Evolutionary conservation across 495 filamentous ascomycete genomes (phyloP).

Genomic region (Neurospora hispaniola): DNA sequence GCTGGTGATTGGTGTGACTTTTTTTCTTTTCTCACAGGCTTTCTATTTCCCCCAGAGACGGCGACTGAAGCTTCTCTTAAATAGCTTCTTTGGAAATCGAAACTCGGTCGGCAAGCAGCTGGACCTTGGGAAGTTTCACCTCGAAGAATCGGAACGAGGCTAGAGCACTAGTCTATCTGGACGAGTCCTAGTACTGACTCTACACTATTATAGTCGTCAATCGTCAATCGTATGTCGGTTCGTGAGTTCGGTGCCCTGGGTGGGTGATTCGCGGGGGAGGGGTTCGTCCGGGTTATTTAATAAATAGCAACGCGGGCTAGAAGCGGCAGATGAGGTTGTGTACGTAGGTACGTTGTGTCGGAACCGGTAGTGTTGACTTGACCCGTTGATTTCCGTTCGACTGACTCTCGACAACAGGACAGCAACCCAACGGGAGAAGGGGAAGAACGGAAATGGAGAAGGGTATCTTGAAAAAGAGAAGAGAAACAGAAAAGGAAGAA

Average conservation of each 20-base stretch:
- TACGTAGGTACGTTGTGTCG: neutral
- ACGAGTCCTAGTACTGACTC: neutral
- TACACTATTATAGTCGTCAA: neutral
- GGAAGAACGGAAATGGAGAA: neutral
- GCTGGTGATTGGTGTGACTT: neutral
- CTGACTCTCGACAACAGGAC: neutral
- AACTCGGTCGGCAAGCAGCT: neutral
- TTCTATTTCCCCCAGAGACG: neutral
- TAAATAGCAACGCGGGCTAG: slow-evolving; percentile 1
- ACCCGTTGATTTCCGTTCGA: neutral
- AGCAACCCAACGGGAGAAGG: neutral
- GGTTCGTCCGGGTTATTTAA: neutral
- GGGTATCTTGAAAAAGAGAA: neutral
- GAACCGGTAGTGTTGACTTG: neutral
- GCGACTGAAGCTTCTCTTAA: neutral
- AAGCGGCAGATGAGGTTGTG: slow-evolving; percentile 2
- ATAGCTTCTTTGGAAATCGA: neutral
- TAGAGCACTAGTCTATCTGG: neutral
- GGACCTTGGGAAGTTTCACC: neutral
- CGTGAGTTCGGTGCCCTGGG: neutral
- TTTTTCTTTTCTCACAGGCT: neutral
- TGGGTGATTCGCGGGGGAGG: neutral
- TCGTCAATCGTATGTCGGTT: neutral
- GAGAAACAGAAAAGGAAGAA: neutral
- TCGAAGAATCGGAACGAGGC: neutral